Conservation (phyloP, 2,329 filamentous ascomycete genomes). For the Penicillium olsonii region DNA sequence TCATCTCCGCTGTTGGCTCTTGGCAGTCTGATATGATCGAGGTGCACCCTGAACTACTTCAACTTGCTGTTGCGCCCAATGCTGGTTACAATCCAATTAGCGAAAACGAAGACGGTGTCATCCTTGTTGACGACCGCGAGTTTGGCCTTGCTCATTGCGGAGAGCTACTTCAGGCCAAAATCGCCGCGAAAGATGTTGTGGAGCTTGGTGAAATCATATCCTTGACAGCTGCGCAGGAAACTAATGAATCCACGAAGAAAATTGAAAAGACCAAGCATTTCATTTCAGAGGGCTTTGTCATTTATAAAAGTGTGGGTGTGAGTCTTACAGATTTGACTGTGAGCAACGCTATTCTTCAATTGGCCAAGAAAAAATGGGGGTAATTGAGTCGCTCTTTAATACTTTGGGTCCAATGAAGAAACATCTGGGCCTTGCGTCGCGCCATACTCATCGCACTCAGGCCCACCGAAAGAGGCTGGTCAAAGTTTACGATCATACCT, state of each 20-base stretch:
- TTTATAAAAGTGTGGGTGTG: slow-evolving; percentile 26
- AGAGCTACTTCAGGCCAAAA: slow-evolving; percentile 3
- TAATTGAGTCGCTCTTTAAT: not conserved
- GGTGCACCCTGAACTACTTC: slow-evolving; percentile 33
- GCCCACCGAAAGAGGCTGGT: too few species aligned
- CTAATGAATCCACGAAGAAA: not conserved
- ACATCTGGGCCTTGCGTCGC: too few species aligned
- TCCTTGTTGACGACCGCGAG: slow-evolving; percentile 8
- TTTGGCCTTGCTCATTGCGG: not conserved
- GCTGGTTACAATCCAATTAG: not conserved
- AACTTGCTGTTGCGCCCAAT: not conserved
- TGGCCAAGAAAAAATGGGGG: not conserved
- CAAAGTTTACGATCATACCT: too few species aligned
- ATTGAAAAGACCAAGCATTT: slow-evolving; percentile 7
- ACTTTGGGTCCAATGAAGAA: not conserved
- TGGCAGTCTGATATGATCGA: slow-evolving; percentile 49
- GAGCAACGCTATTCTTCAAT: not conserved
- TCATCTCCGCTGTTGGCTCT: slow-evolving; percentile 46
- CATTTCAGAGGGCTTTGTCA: slow-evolving; percentile 17
- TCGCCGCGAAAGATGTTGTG: slow-evolving; percentile 2
- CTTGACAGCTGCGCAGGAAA: not conserved
- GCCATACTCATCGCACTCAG: too few species aligned
- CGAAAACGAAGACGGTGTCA: not conserved
- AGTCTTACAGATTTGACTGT: slow-evolving; percentile 23
- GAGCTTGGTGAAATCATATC: slow-evolving; percentile 17